phyloP scores from a whole-genome alignment of 2,329 filamentous ascomycete species.

The Fusarium chaquense region DNA sequence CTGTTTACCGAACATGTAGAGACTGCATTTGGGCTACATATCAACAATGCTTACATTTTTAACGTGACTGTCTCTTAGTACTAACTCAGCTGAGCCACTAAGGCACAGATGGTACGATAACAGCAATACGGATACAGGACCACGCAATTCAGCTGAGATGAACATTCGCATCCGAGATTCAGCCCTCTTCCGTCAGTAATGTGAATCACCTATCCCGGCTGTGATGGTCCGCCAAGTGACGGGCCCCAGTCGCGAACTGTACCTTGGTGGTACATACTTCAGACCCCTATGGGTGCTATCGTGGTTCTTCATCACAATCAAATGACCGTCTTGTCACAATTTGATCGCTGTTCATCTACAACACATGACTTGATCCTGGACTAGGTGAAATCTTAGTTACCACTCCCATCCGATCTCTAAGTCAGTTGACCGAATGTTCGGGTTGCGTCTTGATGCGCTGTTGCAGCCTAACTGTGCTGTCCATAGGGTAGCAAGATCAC shows the following conservation, averaged over 20 bases:
- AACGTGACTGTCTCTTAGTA: not conserved
- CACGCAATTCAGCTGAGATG: constrained; percentile 18
- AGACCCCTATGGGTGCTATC: constrained; percentile 1
- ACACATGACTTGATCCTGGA: constrained; percentile 15
- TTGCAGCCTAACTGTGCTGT: not conserved
- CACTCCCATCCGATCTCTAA: constrained; percentile 15
- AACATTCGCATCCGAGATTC: constrained; percentile 13
- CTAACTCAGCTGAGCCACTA: constrained; percentile 23
- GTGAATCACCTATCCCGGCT: constrained; percentile 29
- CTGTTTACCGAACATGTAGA: not conserved
- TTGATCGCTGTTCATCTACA: constrained; percentile 28
- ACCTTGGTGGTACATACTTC: not conserved
- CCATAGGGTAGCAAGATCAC: constrained; percentile 6
- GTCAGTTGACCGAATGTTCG: not conserved
- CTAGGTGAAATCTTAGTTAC: constrained; percentile 7
- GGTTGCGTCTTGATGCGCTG: not conserved
- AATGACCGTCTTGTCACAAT: constrained; percentile 37
- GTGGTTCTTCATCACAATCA: constrained; percentile 16
- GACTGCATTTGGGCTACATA: not conserved
- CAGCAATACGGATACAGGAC: not conserved
- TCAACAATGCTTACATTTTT: constrained; percentile 20
- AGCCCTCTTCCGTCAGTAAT: constrained; percentile 14
- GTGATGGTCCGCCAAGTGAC: constrained; percentile 9
- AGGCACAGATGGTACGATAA: constrained; percentile 9
- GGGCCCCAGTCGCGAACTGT: constrained; percentile 1